Evolutionary conservation across 805 yeast genomes (phyloP), one percentile per base, ranked within the genome.

Genomic region (Metschnikowia gelsemii): DNA sequence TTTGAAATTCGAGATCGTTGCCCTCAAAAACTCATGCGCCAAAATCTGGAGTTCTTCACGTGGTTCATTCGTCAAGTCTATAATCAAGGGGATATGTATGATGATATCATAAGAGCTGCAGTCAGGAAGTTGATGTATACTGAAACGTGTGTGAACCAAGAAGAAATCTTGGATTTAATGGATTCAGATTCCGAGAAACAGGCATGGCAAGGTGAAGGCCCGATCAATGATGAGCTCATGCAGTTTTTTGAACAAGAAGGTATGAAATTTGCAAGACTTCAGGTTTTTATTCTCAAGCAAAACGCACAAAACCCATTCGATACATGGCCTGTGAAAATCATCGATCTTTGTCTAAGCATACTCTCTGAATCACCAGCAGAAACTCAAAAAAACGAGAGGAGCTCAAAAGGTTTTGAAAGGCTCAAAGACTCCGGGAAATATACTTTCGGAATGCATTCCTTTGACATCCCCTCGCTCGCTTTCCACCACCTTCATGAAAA

Each of bases 401-500:
- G n/a, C n/a, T n/a, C n/a, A n/a, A n/a, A n/a, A n/a, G n/a, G n/a
- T n/a, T n/a, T n/a, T n/a, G n/a, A n/a, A n/a, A n/a, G n/a, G n/a
- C n/a, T n/a, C n/a, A n/a, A n/a, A n/a, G n/a, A n/a, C n/a, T n/a
- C n/a, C n/a, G n/a, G n/a, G n/a, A n/a, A n/a, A n/a, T n/a, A n/a
- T n/a, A n/a, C n/a, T n/a, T n/a, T 32, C 2, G 35, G 35, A 5
- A 7, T 4, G 3, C 21, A 37, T 13, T 17, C 25, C 9, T 40
- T 38, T 17, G 42, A 49, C 22, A 37, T 51, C 11, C 41, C 38
- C 2, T 21, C 17, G 11, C 16, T 49, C 4, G 42, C 47, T 1
- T 47, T 52, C 16, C 25, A 25, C 12, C 56, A 51, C 11, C 38
- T 61, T 13, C 45, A 41, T 11, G 39, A 45, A 5, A 22, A 51